Percentiles rank a stretch among this genome's conserved stretches.
These are phyloP conservation scores for Mortierella sp. DNA, from an alignment of 371 early-diverging fungal genomes.

Conservation along the genomic window DNA sequence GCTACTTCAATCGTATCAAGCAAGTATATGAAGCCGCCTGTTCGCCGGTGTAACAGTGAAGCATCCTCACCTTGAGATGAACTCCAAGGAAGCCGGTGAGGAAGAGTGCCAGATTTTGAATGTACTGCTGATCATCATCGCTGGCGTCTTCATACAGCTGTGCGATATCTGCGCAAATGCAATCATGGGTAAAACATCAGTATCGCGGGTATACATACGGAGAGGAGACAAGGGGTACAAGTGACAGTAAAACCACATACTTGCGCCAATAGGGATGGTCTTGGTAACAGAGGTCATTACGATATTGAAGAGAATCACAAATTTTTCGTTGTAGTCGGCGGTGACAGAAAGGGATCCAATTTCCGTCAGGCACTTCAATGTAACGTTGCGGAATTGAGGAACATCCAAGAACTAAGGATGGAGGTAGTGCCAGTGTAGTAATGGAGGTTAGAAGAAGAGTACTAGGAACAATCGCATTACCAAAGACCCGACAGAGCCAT, in stretches of 20 bases:
- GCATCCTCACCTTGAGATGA: slow-evolving; percentile 77
- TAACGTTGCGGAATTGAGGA: slow-evolving; percentile 89
- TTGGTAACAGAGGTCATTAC: slow-evolving; percentile 77
- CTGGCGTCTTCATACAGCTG: slow-evolving; percentile 82
- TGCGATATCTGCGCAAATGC: slow-evolving; percentile 70
- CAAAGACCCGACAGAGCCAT: too few species aligned
- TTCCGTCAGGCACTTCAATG: slow-evolving; percentile 95
- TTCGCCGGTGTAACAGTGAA: background rate
- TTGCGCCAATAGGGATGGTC: slow-evolving; percentile 75
- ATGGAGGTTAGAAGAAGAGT: too few species aligned
- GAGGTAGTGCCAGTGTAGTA: background rate
- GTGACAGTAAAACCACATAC: slow-evolving; percentile 50
- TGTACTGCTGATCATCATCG: slow-evolving; percentile 91
- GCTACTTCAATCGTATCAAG: slow-evolving; percentile 4
- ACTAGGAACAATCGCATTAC: too few species aligned
- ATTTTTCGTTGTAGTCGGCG: slow-evolving; percentile 82
- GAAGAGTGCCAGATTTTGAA: slow-evolving; percentile 91
- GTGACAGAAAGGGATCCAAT: slow-evolving; percentile 86
- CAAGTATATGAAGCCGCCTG: too few species aligned
- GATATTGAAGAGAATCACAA: slow-evolving; percentile 83
- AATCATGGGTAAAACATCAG: background rate
- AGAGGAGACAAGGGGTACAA: background rate
- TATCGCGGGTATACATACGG: background rate
- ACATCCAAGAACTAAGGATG: slow-evolving; percentile 78
- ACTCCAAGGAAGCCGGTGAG: slow-evolving; percentile 84